A percentile compares a stretch with the other conserved stretches of the same genome.
phyloP scores from a whole-genome alignment of 2,329 filamentous ascomycete genomes.

The Blastomyces silverae region DNA sequence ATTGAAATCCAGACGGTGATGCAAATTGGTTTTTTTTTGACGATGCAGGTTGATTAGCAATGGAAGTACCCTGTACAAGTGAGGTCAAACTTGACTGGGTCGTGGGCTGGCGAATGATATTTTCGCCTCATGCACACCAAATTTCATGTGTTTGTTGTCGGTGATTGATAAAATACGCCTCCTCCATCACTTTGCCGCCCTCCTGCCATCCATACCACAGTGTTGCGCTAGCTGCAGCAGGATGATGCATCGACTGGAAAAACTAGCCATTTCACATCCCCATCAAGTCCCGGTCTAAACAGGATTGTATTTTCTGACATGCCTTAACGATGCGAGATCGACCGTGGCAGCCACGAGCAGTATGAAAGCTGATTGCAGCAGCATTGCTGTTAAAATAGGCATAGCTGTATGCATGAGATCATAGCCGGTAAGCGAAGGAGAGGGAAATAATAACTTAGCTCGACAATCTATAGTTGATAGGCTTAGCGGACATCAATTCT shows the following conservation, averaged over 20 bases:
- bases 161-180: slow-evolving; percentile 8
- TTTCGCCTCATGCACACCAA: slow-evolving; percentile 1
- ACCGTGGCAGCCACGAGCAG: slow-evolving; percentile 7
- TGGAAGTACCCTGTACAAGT: background rate
- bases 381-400: background rate
- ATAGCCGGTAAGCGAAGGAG: slow-evolving; percentile 5
- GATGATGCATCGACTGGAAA: background rate
- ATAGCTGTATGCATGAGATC: slow-evolving; percentile 2
- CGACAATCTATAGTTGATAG: background rate
- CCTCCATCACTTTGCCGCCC: background rate
- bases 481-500: background rate
- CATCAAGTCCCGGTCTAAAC: background rate
- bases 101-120: background rate
- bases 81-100: background rate
- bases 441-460: background rate
- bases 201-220: background rate
- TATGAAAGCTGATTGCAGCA: background rate
- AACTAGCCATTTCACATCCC: background rate
- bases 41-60: background rate
- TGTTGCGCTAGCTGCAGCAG: background rate
- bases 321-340: slow-evolving; percentile 10
- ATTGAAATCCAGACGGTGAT: slow-evolving; percentile 5
- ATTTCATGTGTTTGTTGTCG: slow-evolving; percentile 4
- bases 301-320: slow-evolving; percentile 1
- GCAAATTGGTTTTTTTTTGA: background rate